Evolutionary conservation across 2,329 filamentous ascomycete genomes (phyloP), one percentile per base, ranked within the genome.

Genomic region (Trichoderma arundinaceum): DNA sequence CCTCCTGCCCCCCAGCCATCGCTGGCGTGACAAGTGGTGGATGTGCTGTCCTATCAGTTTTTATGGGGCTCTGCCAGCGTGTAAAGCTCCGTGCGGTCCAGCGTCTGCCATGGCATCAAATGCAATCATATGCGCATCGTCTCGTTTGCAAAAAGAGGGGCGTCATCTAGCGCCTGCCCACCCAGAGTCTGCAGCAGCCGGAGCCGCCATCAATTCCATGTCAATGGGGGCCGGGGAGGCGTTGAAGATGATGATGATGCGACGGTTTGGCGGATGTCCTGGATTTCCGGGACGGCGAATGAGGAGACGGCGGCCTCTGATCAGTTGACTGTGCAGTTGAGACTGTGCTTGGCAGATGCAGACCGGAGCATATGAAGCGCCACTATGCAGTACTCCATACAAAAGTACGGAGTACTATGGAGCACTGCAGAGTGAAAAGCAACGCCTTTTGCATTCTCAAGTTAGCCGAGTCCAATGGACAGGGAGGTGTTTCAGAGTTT

Each of bases 31-130:
- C 67, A 68, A 68, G 67, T 68, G 67, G 67, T 67, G 46, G 57
- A 12, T 32, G 39, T 53, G 35, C 41, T 38, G 22, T 59, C 66
- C 66, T 68, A 67, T 74, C 72, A 74, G 19, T 64, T 64, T 33
- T 51, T 58, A 39, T 64, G 61, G 61, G 52, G 61, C 54, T 7
- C 32, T 54, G 49, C 59, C 59, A 62, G 59, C 59, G 59, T 62
- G 59, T 62, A 44, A 53, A 35, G 13, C 49, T 35, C 49, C 49
- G 15, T 46, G 12, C 49, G 46, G n/a, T n/a, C n/a, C n/a, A 35
- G 33, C 33, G 33, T 9, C 33, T 35, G 33, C 22, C 19, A 32
- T 22, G 19, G n/a, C 19, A 32, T 35, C 52, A 19, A 41, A 39
- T 22, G 35, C 51, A n/a, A 54, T 28, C 52, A 41, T 17, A 41